Percentiles rank a stretch among this genome's conserved stretches.
Conservation (phyloP, 768 basidiomycete species). For the Auriscalpium orientale region DNA sequence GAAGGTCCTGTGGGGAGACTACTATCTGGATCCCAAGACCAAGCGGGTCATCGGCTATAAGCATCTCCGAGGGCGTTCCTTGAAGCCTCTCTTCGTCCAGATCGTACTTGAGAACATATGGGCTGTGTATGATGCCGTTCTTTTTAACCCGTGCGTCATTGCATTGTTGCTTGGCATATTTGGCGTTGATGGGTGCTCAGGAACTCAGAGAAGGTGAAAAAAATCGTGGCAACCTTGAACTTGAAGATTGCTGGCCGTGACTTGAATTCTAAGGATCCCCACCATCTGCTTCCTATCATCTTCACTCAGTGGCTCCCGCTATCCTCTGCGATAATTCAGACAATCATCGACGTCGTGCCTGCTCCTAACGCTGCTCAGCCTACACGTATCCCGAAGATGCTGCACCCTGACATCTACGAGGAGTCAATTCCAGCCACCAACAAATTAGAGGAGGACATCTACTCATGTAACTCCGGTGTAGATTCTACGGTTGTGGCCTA, state of each 20-base stretch:
- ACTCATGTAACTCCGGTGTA: slow-evolving; percentile 51
- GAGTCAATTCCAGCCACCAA: slow-evolving; percentile 54
- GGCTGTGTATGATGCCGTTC: slow-evolving; percentile 90
- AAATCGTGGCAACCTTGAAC: slow-evolving; percentile 77
- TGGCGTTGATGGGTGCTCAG: slow-evolving; percentile 33
- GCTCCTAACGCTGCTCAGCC: slow-evolving; percentile 77
- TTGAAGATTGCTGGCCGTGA: slow-evolving; percentile 85
- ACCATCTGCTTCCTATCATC: slow-evolving; percentile 75
- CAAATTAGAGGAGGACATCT: slow-evolving; percentile 80
- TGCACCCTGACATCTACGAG: slow-evolving; percentile 73
- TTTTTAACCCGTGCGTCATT: slow-evolving; percentile 76
- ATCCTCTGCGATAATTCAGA: slow-evolving; percentile 87
- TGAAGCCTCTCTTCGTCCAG: slow-evolving; percentile 96
- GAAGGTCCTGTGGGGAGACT: slow-evolving; percentile 94
- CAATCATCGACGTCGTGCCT: slow-evolving; percentile 90
- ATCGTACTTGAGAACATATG: slow-evolving; percentile 96
- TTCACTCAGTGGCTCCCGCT: slow-evolving; percentile 96
- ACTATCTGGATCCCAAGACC: slow-evolving; percentile 91
- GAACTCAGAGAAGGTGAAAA: slow-evolving; percentile 80
- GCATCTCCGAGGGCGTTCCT: slow-evolving; percentile 74
- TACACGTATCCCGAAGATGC: slow-evolving; percentile 82
- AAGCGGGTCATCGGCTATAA: slow-evolving; percentile 89
- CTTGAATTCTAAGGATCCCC: slow-evolving; percentile 84
- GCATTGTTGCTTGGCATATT: slow-evolving; percentile 2
- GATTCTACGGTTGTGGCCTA: slow-evolving; percentile 71